phyloP scores from a whole-genome alignment of 352 stramenopile genomes.

The Pythium coloratum region DNA sequence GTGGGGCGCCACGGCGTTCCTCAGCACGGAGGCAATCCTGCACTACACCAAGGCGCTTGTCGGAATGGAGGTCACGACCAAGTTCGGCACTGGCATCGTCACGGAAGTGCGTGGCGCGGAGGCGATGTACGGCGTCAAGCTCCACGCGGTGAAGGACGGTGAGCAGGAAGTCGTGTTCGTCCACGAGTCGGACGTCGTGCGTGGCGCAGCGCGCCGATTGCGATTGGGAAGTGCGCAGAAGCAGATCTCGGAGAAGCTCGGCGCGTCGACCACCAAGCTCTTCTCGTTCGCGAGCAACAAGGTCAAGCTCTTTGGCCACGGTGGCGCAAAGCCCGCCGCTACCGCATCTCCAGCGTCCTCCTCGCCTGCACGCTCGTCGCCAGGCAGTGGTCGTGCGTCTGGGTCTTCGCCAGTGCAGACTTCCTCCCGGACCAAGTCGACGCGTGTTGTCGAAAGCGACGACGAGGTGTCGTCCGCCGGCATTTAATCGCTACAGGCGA shows the following conservation, averaged over 20 bases:
- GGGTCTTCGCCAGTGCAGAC: background rate
- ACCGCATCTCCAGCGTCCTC: background rate
- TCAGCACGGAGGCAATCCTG: constrained; percentile 62
- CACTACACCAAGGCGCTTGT: constrained; percentile 73
- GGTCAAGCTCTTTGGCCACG: constrained; percentile 26
- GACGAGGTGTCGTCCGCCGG: constrained; percentile 23
- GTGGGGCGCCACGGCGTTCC: constrained; percentile 56
- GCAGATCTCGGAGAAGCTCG: constrained; percentile 43
- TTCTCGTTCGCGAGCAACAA: constrained; percentile 27
- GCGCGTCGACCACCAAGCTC: constrained; percentile 29
- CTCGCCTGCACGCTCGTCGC: constrained; percentile 4
- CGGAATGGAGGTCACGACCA: constrained; percentile 73
- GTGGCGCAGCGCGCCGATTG: constrained; percentile 27
- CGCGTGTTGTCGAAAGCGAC: constrained; percentile 21
- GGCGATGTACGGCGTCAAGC: constrained; percentile 76
- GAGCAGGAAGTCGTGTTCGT: constrained; percentile 74
- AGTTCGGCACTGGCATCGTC: constrained; percentile 71
- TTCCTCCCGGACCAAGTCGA: constrained; percentile 20
- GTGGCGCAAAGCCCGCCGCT: background rate
- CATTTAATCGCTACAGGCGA: constrained; percentile 18
- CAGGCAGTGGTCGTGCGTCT: background rate
- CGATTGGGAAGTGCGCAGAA: constrained; percentile 51
- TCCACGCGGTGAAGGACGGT: constrained; percentile 37
- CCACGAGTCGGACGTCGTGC: constrained; percentile 65
- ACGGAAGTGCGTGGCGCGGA: constrained; percentile 60